Conservation (phyloP, 2,329 filamentous ascomycete genomes). For the Fusarium abutilonis region DNA sequence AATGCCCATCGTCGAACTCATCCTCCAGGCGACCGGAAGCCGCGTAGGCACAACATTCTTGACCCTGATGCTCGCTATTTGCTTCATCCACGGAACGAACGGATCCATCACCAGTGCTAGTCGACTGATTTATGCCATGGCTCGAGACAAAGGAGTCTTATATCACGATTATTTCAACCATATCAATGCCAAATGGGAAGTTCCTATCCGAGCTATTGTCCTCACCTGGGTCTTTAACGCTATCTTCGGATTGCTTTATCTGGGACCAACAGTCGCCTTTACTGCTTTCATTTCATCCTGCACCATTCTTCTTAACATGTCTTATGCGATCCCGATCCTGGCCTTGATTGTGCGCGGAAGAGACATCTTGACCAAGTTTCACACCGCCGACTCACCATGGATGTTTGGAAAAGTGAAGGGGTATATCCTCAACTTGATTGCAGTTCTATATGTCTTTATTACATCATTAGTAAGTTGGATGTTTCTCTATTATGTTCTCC, state of each 20-base stretch:
- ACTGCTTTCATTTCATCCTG: constrained; percentile 36
- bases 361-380: background rate
- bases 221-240: constrained; percentile 31
- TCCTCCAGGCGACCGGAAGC: constrained; percentile 55
- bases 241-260: constrained; percentile 31
- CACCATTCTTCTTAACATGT: constrained; percentile 37
- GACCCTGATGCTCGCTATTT: constrained; percentile 54
- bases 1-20: constrained; percentile 58
- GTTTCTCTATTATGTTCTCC: accelerated
- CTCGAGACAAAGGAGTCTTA: constrained; percentile 29
- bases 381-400: constrained; percentile 18
- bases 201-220: constrained; percentile 22
- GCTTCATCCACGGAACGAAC: constrained; percentile 59
- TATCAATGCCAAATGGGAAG: constrained; percentile 29
- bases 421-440: constrained; percentile 23
- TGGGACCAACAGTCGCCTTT: constrained; percentile 34
- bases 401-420: constrained; percentile 19
- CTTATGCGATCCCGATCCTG: constrained; percentile 31
- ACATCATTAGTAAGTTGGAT: constrained; percentile 26
- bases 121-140: constrained; percentile 53
- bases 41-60: constrained; percentile 54
- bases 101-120: constrained; percentile 56
- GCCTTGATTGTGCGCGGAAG: constrained; percentile 27
- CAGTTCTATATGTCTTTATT: constrained; percentile 33
- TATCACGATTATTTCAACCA: constrained; percentile 30